A percentile compares a stretch with the other conserved stretches of the same genome.
Conservation (phyloP, 208 protist genomes). For the Borovskyia barvae region DNA sequence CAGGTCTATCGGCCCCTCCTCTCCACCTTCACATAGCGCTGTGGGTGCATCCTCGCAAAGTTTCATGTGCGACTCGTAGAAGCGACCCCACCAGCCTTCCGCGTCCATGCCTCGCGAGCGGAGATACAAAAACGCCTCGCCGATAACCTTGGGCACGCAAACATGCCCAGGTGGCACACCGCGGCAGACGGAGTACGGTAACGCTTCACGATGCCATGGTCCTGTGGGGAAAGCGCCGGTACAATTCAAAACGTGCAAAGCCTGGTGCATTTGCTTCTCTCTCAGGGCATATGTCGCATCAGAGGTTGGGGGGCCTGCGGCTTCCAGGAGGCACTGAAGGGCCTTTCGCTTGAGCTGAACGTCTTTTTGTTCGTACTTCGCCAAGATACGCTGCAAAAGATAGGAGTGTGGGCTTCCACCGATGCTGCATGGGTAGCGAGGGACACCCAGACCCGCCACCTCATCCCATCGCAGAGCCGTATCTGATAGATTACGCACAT, state of each 20-base stretch:
- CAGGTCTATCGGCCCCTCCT: no score
- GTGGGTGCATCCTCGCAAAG: neutral
- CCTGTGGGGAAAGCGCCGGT: no score
- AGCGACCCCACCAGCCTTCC: constrained; percentile 15
- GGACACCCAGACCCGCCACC: neutral
- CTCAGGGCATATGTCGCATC: no score
- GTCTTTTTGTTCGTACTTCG: neutral
- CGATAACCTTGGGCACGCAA: constrained; percentile 4
- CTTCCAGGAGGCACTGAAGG: constrained; percentile 4
- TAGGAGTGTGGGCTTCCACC: neutral
- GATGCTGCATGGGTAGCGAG: constrained; percentile 1
- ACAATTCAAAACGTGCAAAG: no score
- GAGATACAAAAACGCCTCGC: constrained; percentile 9
- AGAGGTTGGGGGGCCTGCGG: no score
- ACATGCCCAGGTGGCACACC: constrained; percentile 9
- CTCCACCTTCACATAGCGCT: neutral
- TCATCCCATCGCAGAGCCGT: neutral
- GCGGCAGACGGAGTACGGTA: no score
- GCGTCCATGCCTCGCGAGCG: constrained; percentile 7
- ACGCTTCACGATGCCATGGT: no score
- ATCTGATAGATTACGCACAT: neutral
- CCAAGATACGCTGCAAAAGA: constrained; percentile 12
- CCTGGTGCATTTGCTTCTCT: no score
- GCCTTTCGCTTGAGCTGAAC: neutral
- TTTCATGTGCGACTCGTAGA: constrained; percentile 7